Conservation (phyloP, 768 basidiomycete species). For the Pisolithus sp. region DNA sequence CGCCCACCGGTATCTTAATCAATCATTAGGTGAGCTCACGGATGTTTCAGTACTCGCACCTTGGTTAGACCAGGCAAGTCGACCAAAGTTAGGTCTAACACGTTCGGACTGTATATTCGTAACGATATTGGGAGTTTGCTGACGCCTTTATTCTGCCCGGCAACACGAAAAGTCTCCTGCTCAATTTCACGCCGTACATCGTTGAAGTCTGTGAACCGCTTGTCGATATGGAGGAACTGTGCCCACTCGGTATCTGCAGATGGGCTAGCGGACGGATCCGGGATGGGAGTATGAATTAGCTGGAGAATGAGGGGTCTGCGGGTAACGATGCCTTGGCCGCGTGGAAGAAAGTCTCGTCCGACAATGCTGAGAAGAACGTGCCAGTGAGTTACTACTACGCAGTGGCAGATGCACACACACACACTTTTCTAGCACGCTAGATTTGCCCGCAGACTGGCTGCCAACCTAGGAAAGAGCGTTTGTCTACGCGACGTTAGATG, state of each 20-base stretch:
- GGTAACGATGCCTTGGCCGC: constrained; percentile 92
- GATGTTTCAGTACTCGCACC: constrained; percentile 37
- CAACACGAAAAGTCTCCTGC: constrained; percentile 93
- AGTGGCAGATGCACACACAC: constrained; percentile 25
- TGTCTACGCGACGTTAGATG: not conserved
- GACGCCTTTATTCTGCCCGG: constrained; percentile 98
- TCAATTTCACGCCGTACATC: constrained; percentile 97
- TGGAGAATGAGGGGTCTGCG: constrained; percentile 93
- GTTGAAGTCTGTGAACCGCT: constrained; percentile 91
- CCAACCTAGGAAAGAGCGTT: constrained; percentile 57
- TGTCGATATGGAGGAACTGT: constrained; percentile 95
- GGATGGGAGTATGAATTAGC: constrained; percentile 83
- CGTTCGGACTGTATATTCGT: constrained; percentile 92
- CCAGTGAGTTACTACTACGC: constrained; percentile 1
- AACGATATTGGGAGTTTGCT: constrained; percentile 94
- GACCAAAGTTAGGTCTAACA: constrained; percentile 91
- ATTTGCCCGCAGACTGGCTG: constrained; percentile 95
- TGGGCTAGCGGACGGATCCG: constrained; percentile 39
- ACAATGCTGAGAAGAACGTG: constrained; percentile 60
- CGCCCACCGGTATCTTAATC: constrained; percentile 83
- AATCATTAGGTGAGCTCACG: not conserved
- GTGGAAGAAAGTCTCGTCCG: constrained; percentile 84
- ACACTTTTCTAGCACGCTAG: constrained; percentile 92
- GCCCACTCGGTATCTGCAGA: constrained; percentile 76
- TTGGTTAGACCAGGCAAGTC: constrained; percentile 97